phyloP scores from a whole-genome alignment of 148 eudicot genomes.

The Nepenthes gracilis region DNA sequence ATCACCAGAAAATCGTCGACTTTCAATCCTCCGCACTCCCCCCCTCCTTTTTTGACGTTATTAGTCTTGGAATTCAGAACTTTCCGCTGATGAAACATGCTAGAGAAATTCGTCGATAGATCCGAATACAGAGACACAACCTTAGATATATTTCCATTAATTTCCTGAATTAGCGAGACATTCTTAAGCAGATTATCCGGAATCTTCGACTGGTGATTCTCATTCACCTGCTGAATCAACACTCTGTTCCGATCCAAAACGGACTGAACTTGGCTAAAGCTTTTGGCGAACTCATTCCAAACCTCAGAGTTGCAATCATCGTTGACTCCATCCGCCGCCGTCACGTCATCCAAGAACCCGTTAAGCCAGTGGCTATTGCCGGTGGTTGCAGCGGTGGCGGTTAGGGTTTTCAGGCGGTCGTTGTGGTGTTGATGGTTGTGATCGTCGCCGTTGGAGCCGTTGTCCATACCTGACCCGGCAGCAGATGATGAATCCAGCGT shows the following conservation, averaged over 20 bases:
- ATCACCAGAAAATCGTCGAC: too few relatives aligned
- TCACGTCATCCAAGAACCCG: too few relatives aligned
- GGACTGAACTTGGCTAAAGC: constrained; percentile 43
- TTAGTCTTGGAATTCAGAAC: too few relatives aligned
- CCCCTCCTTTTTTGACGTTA: too few relatives aligned
- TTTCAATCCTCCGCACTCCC: too few relatives aligned
- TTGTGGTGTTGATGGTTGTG: too few relatives aligned
- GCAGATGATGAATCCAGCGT: too few relatives aligned
- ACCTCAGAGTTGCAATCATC: constrained; percentile 15
- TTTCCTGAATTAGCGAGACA: constrained; percentile 45
- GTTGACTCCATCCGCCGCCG: not conserved
- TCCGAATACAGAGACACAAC: constrained; percentile 42
- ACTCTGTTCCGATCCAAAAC: constrained; percentile 47
- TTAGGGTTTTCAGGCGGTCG: too few relatives aligned
- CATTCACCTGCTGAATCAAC: constrained; percentile 62
- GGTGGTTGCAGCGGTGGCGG: too few relatives aligned
- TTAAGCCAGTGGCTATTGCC: too few relatives aligned
- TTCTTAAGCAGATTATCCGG: constrained; percentile 48
- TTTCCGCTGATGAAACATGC: constrained; percentile 12
- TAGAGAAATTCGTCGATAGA: constrained; percentile 28
- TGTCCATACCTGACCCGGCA: too few relatives aligned
- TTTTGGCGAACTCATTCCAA: constrained; percentile 39
- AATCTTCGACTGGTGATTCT: constrained; percentile 56
- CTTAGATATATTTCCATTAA: constrained; percentile 52
- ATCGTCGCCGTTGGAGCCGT: too few relatives aligned